These are phyloP conservation scores for Myriosclerotinia curreyana DNA, from an alignment of 2,329 filamentous ascomycete species.

Conservation along the genomic window DNA sequence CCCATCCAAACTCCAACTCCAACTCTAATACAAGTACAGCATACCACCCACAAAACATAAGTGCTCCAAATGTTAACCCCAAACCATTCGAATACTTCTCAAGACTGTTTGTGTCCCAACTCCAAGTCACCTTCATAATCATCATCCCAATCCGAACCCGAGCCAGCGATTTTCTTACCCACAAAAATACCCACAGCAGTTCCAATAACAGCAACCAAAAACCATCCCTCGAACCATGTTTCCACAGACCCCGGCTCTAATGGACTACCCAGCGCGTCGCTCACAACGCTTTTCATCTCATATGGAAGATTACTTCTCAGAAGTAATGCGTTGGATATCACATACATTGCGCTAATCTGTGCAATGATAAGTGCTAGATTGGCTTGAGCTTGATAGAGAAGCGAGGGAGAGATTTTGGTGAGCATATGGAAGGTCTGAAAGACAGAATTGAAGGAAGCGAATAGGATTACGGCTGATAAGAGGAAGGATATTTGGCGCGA, in stretches of 20 bases:
- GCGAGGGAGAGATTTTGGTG: slow-evolving; percentile 67
- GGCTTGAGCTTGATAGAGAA: slow-evolving; percentile 68
- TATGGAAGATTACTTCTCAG: slow-evolving; percentile 74
- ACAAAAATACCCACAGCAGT: slow-evolving; percentile 73
- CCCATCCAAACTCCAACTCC: not conserved
- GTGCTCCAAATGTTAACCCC: not conserved
- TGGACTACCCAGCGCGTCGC: slow-evolving; percentile 72
- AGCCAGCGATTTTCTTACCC: slow-evolving; percentile 57
- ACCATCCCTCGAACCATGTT: slow-evolving; percentile 86
- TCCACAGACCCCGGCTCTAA: slow-evolving; percentile 69
- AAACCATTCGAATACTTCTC: slow-evolving; percentile 31
- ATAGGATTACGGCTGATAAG: slow-evolving; percentile 76
- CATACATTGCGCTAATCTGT: slow-evolving; percentile 80
- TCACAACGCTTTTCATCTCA: slow-evolving; percentile 74
- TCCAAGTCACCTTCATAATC: slow-evolving; percentile 54
- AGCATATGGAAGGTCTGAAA: slow-evolving; percentile 84
- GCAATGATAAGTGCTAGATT: slow-evolving; percentile 76
- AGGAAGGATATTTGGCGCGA: slow-evolving; percentile 81
- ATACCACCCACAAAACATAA: not conserved
- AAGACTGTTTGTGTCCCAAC: slow-evolving; percentile 67
- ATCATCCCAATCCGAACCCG: slow-evolving; percentile 56
- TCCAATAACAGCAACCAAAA: slow-evolving; percentile 62
- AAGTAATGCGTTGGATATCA: slow-evolving; percentile 75
- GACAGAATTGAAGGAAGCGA: slow-evolving; percentile 76
- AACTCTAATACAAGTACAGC: slow-evolving; percentile 8